Percentiles rank a stretch among this genome's conserved stretches.
phyloP scores from a whole-genome alignment of 1,139 yeast species.

The Geotrichum siamense region DNA sequence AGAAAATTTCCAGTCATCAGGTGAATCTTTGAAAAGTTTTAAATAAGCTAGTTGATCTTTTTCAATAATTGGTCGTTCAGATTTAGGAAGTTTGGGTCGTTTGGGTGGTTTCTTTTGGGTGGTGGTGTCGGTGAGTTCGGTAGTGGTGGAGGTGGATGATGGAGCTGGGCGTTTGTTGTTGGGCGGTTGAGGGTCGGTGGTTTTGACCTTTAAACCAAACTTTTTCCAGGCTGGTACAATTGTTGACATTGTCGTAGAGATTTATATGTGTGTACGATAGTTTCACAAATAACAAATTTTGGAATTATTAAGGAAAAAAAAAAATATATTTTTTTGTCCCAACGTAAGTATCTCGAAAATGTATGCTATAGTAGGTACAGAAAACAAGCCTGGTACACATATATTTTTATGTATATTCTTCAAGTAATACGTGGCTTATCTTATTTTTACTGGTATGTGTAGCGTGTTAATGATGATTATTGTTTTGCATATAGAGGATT shows the following conservation, averaged over 20 bases:
- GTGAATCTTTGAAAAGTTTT: conserved; percentile 55
- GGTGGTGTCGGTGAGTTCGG: conserved; percentile 20
- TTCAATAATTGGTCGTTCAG: conserved; percentile 71
- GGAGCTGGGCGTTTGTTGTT: conserved; percentile 22
- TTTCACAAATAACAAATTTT: too few relatives aligned
- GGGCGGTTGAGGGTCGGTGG: conserved; percentile 7
- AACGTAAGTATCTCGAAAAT: too few relatives aligned
- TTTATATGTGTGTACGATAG: too few relatives aligned
- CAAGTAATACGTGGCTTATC: too few relatives aligned
- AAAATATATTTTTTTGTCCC: too few relatives aligned
- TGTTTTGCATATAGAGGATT: too few relatives aligned
- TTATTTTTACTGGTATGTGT: too few relatives aligned
- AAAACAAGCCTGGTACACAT: too few relatives aligned
- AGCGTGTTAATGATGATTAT: too few relatives aligned
- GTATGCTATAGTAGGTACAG: too few relatives aligned
- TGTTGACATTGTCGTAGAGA: conserved; percentile 11
- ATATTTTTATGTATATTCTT: too few relatives aligned
- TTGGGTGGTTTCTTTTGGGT: conserved; percentile 45
- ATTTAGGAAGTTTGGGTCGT: conserved; percentile 66
- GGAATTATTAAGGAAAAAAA: too few relatives aligned
- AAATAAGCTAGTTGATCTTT: conserved; percentile 75
- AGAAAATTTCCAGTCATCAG: conserved; percentile 77
- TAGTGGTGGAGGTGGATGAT: neutral
- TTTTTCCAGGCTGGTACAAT: conserved; percentile 88
- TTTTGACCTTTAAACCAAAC: conserved; percentile 58